Evolutionary conservation across 306 rosid genomes (phyloP).

Genomic region (Gastrolobium villosum): DNA sequence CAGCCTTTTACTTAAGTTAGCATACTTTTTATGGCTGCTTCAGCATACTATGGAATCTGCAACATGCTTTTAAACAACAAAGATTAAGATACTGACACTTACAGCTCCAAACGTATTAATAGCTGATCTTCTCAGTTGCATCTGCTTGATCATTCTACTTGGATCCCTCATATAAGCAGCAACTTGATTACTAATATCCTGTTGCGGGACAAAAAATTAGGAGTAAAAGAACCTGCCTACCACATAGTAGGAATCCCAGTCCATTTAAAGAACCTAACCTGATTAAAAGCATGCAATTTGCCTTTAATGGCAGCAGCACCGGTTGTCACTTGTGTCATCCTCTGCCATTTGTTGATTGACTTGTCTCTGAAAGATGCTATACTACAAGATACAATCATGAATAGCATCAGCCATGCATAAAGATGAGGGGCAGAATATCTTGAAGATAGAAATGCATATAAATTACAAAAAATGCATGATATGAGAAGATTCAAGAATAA

Average conservation of each 20-base stretch:
- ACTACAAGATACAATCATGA: slow-evolving; percentile 56
- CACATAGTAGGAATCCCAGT: background rate
- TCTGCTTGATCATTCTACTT: slow-evolving; percentile 76
- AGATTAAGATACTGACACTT: slow-evolving; percentile 50
- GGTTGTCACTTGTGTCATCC: slow-evolving; percentile 72
- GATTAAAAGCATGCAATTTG: slow-evolving; percentile 77
- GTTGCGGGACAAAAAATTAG: slow-evolving; percentile 30
- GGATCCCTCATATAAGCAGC: slow-evolving; percentile 81
- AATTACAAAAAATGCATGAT: slow-evolving; percentile 8
- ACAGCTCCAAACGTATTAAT: slow-evolving; percentile 66
- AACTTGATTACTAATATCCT: slow-evolving; percentile 77
- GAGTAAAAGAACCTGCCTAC: background rate
- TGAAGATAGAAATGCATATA: background rate
- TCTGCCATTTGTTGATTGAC: slow-evolving; percentile 78
- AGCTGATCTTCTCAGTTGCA: slow-evolving; percentile 67
- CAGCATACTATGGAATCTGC: background rate
- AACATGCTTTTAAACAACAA: background rate
- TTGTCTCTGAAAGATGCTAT: slow-evolving; percentile 67
- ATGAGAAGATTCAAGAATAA: slow-evolving; percentile 4
- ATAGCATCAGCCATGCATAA: slow-evolving; percentile 5
- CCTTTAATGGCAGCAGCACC: slow-evolving; percentile 80
- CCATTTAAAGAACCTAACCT: slow-evolving; percentile 55
- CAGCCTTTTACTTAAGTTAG: background rate
- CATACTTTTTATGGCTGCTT: background rate
- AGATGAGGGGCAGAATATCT: background rate